Conservation (phyloP, 73 alveolate genomes). For the Tetrahymena elliotti region DNA sequence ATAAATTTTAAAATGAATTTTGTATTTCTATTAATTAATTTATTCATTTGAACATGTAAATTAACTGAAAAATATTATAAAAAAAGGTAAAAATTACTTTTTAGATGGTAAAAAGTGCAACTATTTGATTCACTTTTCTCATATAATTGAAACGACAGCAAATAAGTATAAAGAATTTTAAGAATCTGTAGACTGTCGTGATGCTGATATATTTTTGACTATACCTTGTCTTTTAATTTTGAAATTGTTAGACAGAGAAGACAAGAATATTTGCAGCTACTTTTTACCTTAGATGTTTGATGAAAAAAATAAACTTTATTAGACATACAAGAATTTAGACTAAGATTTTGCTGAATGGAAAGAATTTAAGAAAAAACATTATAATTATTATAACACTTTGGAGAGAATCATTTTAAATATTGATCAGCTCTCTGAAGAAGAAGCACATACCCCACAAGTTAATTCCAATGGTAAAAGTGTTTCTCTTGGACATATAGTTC, state of each 20-base stretch:
- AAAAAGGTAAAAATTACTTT: constrained; percentile 42
- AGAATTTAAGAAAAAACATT: constrained; percentile 14
- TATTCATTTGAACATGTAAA: not conserved
- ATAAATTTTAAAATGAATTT: no score
- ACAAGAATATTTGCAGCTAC: constrained; percentile 52
- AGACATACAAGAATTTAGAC: constrained; percentile 15
- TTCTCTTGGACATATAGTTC: constrained; percentile 24
- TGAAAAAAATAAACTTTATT: constrained; percentile 44
- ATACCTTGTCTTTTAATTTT: constrained; percentile 63
- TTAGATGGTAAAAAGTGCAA: constrained; percentile 44
- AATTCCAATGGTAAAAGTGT: not conserved
- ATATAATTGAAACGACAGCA: constrained; percentile 63
- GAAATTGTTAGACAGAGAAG: constrained; percentile 58
- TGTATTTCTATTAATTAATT: no score
- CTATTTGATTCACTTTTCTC: constrained; percentile 44
- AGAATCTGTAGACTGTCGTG: constrained; percentile 53
- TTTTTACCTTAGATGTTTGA: constrained; percentile 58
- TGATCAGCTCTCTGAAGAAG: not conserved
- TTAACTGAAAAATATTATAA: no score
- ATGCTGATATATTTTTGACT: constrained; percentile 60
- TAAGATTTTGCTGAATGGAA: constrained; percentile 38
- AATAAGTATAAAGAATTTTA: constrained; percentile 51
- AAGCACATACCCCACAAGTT: not conserved
- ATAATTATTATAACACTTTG: constrained; percentile 44
- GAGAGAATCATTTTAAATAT: constrained; percentile 37